A percentile compares a stretch with the other conserved stretches of the same genome.
phyloP scores from a whole-genome alignment of 2,329 filamentous ascomycete species.

The Rutstroemia sp. region DNA sequence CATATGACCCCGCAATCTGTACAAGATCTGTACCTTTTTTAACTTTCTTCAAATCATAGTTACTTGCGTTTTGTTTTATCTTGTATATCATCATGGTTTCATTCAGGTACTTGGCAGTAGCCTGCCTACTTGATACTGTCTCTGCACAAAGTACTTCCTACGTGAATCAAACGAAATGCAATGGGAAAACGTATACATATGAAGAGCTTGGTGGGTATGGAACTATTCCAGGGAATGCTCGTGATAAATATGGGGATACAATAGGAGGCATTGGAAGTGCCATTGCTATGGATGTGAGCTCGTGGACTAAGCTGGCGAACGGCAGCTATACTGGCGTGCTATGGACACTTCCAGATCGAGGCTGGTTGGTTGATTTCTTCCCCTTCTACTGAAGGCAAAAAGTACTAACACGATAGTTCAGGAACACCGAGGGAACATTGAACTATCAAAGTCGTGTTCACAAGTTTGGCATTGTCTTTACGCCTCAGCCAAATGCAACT shows the following conservation, averaged over 20 bases:
- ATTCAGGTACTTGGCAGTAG: conserved; percentile 1
- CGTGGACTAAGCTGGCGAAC: conserved; percentile 47
- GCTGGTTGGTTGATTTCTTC: conserved; percentile 43
- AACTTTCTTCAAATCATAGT: background rate
- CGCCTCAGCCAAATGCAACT: conserved; percentile 43
- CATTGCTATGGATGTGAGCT: conserved; percentile 51
- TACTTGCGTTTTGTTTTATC: background rate
- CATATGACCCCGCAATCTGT: background rate
- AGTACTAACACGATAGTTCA: conserved; percentile 14
- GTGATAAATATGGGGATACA: conserved; percentile 63
- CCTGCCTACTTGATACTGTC: conserved; percentile 7
- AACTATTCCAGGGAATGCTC: conserved; percentile 45
- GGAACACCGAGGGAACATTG: conserved; percentile 63
- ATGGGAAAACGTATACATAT: conserved; percentile 57
- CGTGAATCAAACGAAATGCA: conserved; percentile 27
- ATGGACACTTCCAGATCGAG: conserved; percentile 59
- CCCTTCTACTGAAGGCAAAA: background rate
- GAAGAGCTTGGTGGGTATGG: conserved; percentile 61
- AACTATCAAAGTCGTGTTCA: conserved; percentile 64
- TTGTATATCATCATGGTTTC: conserved; percentile 11
- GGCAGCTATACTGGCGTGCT: conserved; percentile 50
- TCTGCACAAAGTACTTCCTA: conserved; percentile 1
- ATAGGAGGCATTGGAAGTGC: conserved; percentile 60
- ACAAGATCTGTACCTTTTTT: background rate
- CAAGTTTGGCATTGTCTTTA: conserved; percentile 55